Base-by-base conservation (phyloP, 495 filamentous ascomycete genomes). In the Penicillium canariense region DNA sequence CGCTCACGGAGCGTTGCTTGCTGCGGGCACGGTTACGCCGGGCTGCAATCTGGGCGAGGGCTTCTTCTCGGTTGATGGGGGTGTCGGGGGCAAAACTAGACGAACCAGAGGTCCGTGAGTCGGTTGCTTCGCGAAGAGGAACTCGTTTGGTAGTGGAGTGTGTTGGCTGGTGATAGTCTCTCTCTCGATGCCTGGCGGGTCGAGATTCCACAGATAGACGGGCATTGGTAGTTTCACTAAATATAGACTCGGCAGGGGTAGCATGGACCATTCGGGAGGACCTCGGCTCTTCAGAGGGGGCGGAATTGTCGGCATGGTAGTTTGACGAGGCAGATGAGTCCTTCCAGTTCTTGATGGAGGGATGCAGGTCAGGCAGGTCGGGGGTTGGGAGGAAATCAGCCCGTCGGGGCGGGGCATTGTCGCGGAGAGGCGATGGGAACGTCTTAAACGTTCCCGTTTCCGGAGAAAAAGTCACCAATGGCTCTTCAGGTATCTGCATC, bases 21-120 rank as follows among this genome's bases (percentile, higher is more conserved):
- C 70, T 80, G 53, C 71, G 72, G 3, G 79, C 70, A 43, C 76
- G 65, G 4, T 72, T 74, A 34, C 78, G 71, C 30, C 79, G 65
- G 11, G 75, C 77, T 28, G 76, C 59, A 48, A 82, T 81, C 56
- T 79, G 76, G 22, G 79, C 79, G 2, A 82, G 60, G 5, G 79
- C 79, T 47, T 74, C 71, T 62, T 81, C 78, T 18, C 77, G 68
- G 53, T 72, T 77, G 31, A 81, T 73, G 3, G 74, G 75, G 0
- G 72, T 72, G 1, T 74, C 73, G 0, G 72, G 68, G 11, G 74
- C 56, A 25, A 58, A 34, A 44, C 66, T 50, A 30, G 55, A 60
- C 30, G 65, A 61, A 15, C 27, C 43, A 22, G 56, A 56, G 34
- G 64, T 61, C 45, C 70, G 59, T 7, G 62, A 43, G 10, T 57